These are phyloP conservation scores for Trifolium fragiferum DNA, from an alignment of 306 rosid species.

Conservation along the genomic window DNA sequence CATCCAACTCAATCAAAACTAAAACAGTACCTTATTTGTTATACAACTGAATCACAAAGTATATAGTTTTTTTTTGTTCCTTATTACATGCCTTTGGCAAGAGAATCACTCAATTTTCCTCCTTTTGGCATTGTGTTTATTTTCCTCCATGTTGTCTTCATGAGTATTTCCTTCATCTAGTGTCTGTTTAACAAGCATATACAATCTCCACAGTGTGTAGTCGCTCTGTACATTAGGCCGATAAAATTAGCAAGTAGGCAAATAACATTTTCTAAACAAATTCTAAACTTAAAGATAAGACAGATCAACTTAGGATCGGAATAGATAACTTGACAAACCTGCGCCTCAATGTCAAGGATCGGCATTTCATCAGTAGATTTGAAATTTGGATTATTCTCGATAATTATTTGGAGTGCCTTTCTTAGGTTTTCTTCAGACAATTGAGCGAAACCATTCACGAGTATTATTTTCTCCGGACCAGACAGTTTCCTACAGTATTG, in stretches of 20 bases:
- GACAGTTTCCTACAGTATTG: constrained; percentile 61
- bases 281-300: not conserved
- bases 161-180: constrained; percentile 43
- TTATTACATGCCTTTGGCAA: constrained; percentile 47
- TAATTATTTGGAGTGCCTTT: constrained; percentile 67
- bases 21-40: constrained; percentile 7
- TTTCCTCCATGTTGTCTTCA: constrained; percentile 41
- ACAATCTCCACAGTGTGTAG: constrained; percentile 66
- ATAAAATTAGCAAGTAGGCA: constrained; percentile 23
- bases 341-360: constrained; percentile 76
- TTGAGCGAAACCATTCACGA: constrained; percentile 53
- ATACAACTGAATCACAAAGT: constrained; percentile 40
- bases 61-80: constrained; percentile 37
- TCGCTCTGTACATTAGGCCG: constrained; percentile 55
- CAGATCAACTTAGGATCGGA: too few species aligned
- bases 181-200: constrained; percentile 60
- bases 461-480: constrained; percentile 59
- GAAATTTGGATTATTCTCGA: constrained; percentile 68
- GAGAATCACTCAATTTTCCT: constrained; percentile 50
- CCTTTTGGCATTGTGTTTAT: constrained; percentile 51
- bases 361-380: constrained; percentile 56
- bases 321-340: constrained; percentile 51
- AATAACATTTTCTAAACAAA: not conserved
- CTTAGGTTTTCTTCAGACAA: constrained; percentile 62
- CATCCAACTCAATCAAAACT: constrained; percentile 5